Evolutionary conservation across 441 rosid genomes (phyloP).

Genomic region (Populus hybrid): DNA sequence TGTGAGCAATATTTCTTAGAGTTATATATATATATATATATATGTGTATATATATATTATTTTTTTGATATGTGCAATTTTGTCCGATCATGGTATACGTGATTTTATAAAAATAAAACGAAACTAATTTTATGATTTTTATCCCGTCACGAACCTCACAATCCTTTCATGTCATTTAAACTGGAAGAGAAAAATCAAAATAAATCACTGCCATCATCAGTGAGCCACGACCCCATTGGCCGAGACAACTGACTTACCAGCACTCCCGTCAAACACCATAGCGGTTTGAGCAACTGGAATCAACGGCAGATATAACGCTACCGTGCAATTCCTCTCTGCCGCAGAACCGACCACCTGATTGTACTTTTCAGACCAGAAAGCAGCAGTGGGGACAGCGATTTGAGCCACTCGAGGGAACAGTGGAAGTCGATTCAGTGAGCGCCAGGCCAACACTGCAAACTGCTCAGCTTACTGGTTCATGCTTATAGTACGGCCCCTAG

Average conservation of each 20-base stretch:
- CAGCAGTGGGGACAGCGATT: constrained; percentile 63
- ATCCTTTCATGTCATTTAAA: too few species aligned
- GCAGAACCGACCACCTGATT: constrained; percentile 52
- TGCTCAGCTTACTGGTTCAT: constrained; percentile 75
- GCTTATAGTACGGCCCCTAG: constrained; percentile 65
- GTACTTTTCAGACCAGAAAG: constrained; percentile 72
- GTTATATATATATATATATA: too few species aligned
- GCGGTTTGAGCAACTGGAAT: constrained; percentile 71
- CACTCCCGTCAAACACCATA: constrained; percentile 47
- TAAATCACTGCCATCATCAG: neutral
- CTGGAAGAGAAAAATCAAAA: too few species aligned
- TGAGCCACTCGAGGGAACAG: constrained; percentile 68
- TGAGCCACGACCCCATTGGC: constrained; percentile 21
- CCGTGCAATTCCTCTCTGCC: constrained; percentile 59
- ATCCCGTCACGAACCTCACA: too few species aligned
- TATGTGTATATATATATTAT: too few species aligned
- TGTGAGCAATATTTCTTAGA: too few species aligned
- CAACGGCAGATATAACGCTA: constrained; percentile 60
- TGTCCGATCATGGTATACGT: too few species aligned
- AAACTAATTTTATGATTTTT: too few species aligned
- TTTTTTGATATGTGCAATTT: too few species aligned
- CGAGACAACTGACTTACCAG: constrained; percentile 9
- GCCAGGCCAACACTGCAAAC: constrained; percentile 70
- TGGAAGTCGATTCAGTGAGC: constrained; percentile 62
- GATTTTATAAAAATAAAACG: too few species aligned